Evolutionary conservation across 2,329 filamentous ascomycete genomes (phyloP).

Genomic region (Metarhizium brunneum): DNA sequence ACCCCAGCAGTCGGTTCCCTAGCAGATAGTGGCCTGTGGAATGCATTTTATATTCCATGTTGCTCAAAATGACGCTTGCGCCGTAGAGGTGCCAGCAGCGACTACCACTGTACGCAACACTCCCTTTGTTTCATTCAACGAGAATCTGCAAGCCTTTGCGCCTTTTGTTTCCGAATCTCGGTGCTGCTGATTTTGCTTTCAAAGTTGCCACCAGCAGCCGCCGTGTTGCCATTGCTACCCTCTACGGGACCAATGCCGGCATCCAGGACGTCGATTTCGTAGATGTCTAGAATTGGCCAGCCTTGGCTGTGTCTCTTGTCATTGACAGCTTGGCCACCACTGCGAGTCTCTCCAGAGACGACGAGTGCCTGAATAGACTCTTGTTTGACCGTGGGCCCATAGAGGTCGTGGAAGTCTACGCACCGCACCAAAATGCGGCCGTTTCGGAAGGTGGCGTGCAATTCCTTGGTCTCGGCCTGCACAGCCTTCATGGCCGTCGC

Average conservation of each 20-base stretch:
- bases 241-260: slow-evolving; percentile 34
- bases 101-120: no score
- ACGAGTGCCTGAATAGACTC: slow-evolving; percentile 71
- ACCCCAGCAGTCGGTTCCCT: no score
- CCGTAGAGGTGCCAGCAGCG: no score
- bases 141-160: not conserved
- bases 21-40: no score
- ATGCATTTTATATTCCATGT: no score
- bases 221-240: slow-evolving; percentile 25
- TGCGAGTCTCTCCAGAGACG: slow-evolving; percentile 78
- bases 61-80: no score
- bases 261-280: slow-evolving; percentile 84
- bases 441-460: slow-evolving; percentile 44
- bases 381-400: slow-evolving; percentile 82
- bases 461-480: slow-evolving; percentile 13
- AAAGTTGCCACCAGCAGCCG: slow-evolving; percentile 47
- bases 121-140: no score
- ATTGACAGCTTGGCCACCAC: slow-evolving; percentile 79
- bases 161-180: slow-evolving; percentile 52
- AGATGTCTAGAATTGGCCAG: slow-evolving; percentile 68
- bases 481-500: slow-evolving; percentile 5
- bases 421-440: slow-evolving; percentile 61
- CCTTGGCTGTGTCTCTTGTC: slow-evolving; percentile 66
- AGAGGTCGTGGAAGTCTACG: slow-evolving; percentile 79
- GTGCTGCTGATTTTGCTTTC: slow-evolving; percentile 87